Conservation (phyloP, 2,329 filamentous ascomycete genomes). For the Aspergillus intermedius region DNA sequence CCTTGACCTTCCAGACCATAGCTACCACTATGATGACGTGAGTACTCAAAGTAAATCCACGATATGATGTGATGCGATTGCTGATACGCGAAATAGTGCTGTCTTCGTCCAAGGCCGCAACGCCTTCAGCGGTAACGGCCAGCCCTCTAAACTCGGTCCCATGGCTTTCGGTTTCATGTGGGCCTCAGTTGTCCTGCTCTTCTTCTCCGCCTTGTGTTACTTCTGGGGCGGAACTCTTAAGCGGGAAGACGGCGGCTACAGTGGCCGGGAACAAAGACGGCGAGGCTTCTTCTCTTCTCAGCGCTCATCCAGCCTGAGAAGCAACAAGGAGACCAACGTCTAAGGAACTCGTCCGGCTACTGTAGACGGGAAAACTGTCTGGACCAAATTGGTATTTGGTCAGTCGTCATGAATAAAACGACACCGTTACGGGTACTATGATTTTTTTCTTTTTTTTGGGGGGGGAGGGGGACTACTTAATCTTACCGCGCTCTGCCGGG, state of each 20-base stretch:
- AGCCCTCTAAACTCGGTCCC: slow-evolving; percentile 46
- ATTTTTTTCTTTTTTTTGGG: too few species aligned
- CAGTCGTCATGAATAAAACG: background rate
- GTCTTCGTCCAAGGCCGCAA: slow-evolving; percentile 55
- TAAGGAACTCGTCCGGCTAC: background rate
- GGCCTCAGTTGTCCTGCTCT: slow-evolving; percentile 49
- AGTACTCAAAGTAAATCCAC: slow-evolving; percentile 25
- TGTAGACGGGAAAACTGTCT: background rate
- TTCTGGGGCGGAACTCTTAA: slow-evolving; percentile 43
- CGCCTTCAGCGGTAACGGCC: slow-evolving; percentile 46
- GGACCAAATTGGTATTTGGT: background rate
- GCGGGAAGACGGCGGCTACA: slow-evolving; percentile 28
- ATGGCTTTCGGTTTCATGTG: slow-evolving; percentile 59
- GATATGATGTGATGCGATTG: background rate
- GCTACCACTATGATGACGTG: slow-evolving; percentile 58
- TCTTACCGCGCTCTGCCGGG: background rate
- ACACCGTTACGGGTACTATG: background rate
- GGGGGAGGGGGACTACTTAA: background rate
- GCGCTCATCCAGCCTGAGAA: background rate
- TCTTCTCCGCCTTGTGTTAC: slow-evolving; percentile 53
- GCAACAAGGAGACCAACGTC: slow-evolving; percentile 3
- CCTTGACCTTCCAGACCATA: slow-evolving; percentile 54
- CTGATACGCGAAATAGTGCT: slow-evolving; percentile 38
- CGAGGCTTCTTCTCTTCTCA: slow-evolving; percentile 32
- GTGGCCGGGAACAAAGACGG: slow-evolving; percentile 29